A percentile compares a stretch with the other conserved stretches of the same genome.
phyloP scores from a whole-genome alignment of 805 yeast species.

The Yarrowia sp. region DNA sequence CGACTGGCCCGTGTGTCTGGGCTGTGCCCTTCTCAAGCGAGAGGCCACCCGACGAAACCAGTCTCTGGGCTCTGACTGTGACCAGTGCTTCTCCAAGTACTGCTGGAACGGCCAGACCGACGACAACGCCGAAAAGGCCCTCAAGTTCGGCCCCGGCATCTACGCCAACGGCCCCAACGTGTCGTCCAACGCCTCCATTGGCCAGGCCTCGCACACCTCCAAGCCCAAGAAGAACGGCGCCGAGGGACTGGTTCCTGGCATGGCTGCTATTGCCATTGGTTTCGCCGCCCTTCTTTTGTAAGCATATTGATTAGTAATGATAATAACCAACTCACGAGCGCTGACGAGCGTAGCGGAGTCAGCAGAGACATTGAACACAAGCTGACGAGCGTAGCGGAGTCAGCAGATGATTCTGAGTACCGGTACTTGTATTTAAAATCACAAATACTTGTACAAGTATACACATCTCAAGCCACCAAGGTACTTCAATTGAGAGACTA shows the following conservation, averaged over 20 bases:
- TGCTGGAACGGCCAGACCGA: conserved; percentile 70
- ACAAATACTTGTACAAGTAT: too few relatives aligned
- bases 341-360: not conserved
- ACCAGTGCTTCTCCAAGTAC: conserved; percentile 69
- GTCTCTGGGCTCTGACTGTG: conserved; percentile 68
- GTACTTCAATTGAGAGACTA: too few relatives aligned
- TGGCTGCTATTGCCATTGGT: conserved; percentile 16
- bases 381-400: not conserved
- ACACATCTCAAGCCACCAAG: too few relatives aligned
- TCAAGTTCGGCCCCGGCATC: conserved; percentile 9
- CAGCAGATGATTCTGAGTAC: too few relatives aligned
- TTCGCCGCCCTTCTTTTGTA: conserved; percentile 23
- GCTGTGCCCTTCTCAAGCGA: conserved; percentile 84
- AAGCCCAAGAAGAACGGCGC: conserved; percentile 37
- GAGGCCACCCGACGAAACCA: conserved; percentile 68
- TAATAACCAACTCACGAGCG: too few relatives aligned
- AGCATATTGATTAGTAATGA: not conserved
- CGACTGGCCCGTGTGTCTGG: conserved; percentile 76
- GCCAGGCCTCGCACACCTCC: conserved; percentile 24
- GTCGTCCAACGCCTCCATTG: conserved; percentile 31
- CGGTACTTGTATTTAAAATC: too few relatives aligned
- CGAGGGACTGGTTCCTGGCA: not conserved
- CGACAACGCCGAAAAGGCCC: conserved; percentile 21
- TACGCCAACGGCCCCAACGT: conserved; percentile 34
- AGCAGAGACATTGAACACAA: not conserved